Percentiles rank a stretch among this genome's conserved stretches.
Evolutionary conservation across 176 grass and related monocot species (phyloP).

Genomic region (Rhynchospora breviuscula): DNA sequence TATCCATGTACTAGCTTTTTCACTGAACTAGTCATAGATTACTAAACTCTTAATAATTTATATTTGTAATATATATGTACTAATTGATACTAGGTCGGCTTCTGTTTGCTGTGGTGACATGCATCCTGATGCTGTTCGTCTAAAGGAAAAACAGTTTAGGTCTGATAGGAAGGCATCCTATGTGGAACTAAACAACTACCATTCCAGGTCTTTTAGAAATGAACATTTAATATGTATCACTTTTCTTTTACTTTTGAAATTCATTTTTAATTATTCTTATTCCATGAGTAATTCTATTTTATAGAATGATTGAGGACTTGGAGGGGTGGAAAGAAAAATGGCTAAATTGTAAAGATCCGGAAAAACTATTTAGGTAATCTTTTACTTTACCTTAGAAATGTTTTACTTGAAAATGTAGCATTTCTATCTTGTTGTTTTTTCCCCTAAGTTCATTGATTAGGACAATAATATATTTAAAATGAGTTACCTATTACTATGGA

Average conservation of each 20-base stretch:
- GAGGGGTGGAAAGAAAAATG: slow-evolving; percentile 73
- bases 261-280: slow-evolving; percentile 22
- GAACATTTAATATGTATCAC: slow-evolving; percentile 17
- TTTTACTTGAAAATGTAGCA: not conserved
- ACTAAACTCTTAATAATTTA: not conserved
- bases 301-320: slow-evolving; percentile 66
- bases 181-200: slow-evolving; percentile 56
- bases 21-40: not conserved
- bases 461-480: slow-evolving; percentile 7
- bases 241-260: not conserved
- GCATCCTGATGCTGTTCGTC: slow-evolving; percentile 60
- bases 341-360: slow-evolving; percentile 47
- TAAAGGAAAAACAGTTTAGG: slow-evolving; percentile 41
- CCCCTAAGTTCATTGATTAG: not conserved
- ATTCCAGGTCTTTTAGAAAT: slow-evolving; percentile 47
- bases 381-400: not conserved
- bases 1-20: slow-evolving; percentile 12
- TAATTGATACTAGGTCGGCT: slow-evolving; percentile 48
- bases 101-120: slow-evolving; percentile 60
- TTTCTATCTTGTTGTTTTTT: not conserved
- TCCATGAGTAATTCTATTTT: slow-evolving; percentile 4
- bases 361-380: slow-evolving; percentile 46
- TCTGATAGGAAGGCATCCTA: slow-evolving; percentile 44
- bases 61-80: slow-evolving; percentile 10
- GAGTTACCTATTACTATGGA: not conserved